A percentile compares a stretch with the other conserved stretches of the same genome.
These are phyloP conservation scores for Sporisorium graminicola DNA, from an alignment of 1,284 basidiomycete genomes.

Conservation along the genomic window DNA sequence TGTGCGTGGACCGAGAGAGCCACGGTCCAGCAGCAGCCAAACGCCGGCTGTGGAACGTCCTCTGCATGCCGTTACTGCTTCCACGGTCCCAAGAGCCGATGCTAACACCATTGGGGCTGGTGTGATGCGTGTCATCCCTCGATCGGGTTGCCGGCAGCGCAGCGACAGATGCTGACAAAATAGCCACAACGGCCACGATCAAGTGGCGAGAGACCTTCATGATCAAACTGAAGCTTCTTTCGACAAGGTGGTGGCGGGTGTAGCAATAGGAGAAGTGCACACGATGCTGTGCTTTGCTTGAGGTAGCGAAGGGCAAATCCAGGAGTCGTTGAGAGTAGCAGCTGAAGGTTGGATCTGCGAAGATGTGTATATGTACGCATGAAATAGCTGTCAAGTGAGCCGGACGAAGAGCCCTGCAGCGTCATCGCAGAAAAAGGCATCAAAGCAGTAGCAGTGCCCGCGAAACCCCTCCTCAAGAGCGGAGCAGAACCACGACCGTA, in stretches of 20 bases:
- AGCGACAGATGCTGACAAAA: conserved; percentile 6
- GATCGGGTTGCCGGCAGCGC: conserved; percentile 13
- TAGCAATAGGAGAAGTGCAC: not conserved
- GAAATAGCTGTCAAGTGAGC: too few relatives aligned
- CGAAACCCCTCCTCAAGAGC: too few relatives aligned
- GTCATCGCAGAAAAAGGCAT: too few relatives aligned
- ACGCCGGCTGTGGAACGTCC: conserved; percentile 6
- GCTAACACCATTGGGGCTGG: conserved; percentile 8
- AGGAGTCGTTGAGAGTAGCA: too few relatives aligned
- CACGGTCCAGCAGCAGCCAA: conserved; percentile 1
- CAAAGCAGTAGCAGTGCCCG: too few relatives aligned
- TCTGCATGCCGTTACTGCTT: conserved; percentile 6
- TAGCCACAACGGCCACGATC: conserved; percentile 24
- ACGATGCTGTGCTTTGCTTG: not conserved
- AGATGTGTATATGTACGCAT: too few relatives aligned
- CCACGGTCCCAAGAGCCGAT: conserved; percentile 2
- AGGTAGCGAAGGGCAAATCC: too few relatives aligned
- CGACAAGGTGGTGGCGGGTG: not conserved
- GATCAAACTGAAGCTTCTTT: not conserved
- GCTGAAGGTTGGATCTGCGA: too few relatives aligned
- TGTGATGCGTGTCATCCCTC: not conserved
- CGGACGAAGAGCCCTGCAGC: too few relatives aligned
- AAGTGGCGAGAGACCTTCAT: conserved; percentile 21
- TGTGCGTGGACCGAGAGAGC: not conserved
- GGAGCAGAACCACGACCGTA: too few relatives aligned